Conservation (phyloP, 169 alveolate genomes). For the Eimeria nieschulzi region DNA sequence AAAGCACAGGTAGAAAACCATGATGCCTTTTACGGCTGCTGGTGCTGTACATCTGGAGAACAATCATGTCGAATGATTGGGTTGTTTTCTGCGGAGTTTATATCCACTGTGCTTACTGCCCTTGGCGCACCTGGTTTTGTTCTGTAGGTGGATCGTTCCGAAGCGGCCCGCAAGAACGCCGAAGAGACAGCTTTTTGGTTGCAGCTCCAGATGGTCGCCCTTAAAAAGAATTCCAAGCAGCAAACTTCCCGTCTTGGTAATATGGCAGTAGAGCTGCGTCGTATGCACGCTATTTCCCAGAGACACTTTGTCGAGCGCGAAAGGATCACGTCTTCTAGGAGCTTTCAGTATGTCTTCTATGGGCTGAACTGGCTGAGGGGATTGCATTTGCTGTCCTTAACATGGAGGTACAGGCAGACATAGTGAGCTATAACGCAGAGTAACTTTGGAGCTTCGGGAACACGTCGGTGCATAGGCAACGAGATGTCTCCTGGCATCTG, state of each 20-base stretch:
- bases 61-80: no score
- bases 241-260: constrained; percentile 10
- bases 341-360: constrained; percentile 3
- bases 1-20: constrained; percentile 7
- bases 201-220: constrained; percentile 27
- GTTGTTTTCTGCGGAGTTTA: no score
- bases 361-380: neutral
- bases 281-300: constrained; percentile 37
- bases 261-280: constrained; percentile 25
- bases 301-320: constrained; percentile 32
- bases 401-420: no score
- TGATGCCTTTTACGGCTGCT: no score
- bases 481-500: neutral
- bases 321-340: constrained; percentile 5
- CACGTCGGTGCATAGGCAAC: neutral
- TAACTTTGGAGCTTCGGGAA: no score
- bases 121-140: neutral
- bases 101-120: no score
- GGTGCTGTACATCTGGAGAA: no score
- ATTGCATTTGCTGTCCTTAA: no score
- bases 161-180: constrained; percentile 18
- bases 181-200: neutral
- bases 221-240: constrained; percentile 31
- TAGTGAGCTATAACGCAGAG: no score
- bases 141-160: constrained; percentile 1